These are phyloP conservation scores for Jatropha podagrica DNA, from an alignment of 441 rosid species.

Conservation along the genomic window DNA sequence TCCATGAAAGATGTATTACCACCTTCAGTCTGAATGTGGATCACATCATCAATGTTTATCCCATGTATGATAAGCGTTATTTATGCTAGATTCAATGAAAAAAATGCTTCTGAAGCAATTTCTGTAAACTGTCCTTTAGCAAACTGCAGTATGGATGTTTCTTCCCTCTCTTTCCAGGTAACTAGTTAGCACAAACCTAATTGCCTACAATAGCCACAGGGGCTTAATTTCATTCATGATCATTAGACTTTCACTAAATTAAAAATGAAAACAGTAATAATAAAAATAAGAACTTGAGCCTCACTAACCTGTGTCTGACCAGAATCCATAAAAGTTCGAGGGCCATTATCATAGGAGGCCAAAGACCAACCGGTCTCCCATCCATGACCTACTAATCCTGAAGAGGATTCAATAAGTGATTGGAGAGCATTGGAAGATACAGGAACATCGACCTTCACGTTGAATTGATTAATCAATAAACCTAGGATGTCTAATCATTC, in stretches of 20 bases:
- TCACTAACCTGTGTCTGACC: conserved; percentile 39
- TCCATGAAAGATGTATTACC: conserved; percentile 36
- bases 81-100: neutral
- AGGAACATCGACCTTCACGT: conserved; percentile 83
- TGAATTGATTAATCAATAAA: conserved; percentile 23
- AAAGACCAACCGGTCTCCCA: conserved; percentile 99
- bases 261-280: neutral
- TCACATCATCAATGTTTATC: conserved; percentile 18
- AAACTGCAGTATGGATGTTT: neutral
- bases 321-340: conserved; percentile 39
- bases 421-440: conserved; percentile 64
- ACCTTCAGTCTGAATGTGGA: conserved; percentile 40
- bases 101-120: neutral
- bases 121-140: neutral
- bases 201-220: neutral
- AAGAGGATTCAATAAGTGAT: conserved; percentile 73
- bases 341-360: conserved; percentile 45
- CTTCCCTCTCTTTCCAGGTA: neutral
- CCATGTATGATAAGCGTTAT: neutral
- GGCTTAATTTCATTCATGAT: neutral
- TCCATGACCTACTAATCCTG: conserved; percentile 58
- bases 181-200: neutral
- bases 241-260: neutral
- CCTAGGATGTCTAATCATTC: neutral
- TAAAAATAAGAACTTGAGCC: neutral